A percentile compares a stretch with the other conserved stretches of the same genome.
Evolutionary conservation across 2,329 filamentous ascomycete genomes (phyloP).

Genomic region (Microcyclospora pomicola): DNA sequence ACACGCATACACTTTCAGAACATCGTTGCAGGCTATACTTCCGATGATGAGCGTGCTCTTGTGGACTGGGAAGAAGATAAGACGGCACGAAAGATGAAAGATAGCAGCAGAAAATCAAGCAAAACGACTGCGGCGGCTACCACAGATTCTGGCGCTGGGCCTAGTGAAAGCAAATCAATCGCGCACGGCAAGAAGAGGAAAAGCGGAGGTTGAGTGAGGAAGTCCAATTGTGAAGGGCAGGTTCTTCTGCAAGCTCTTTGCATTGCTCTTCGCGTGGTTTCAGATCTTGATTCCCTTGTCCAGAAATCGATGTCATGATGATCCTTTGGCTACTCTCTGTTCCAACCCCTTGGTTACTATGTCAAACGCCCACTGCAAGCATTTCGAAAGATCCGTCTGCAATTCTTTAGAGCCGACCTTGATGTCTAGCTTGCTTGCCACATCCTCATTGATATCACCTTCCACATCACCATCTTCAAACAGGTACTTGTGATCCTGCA

Average conservation of each 20-base stretch:
- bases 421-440: conserved; percentile 19
- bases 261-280: no score
- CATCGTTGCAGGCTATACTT: conserved; percentile 16
- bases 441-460: conserved; percentile 36
- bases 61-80: conserved; percentile 16
- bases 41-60: conserved; percentile 8
- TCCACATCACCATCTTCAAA: conserved; percentile 57
- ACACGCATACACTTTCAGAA: conserved; percentile 20
- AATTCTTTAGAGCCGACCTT: conserved; percentile 17
- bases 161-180: no score
- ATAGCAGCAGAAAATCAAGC: no score
- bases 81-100: conserved; percentile 4
- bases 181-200: no score
- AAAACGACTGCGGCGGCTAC: no score
- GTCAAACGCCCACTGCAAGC: conserved; percentile 26
- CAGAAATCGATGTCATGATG: no score
- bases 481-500: conserved; percentile 64
- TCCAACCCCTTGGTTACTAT: conserved; percentile 13
- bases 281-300: no score
- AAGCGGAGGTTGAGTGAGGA: no score
- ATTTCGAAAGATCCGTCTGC: conserved; percentile 20
- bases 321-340: background rate
- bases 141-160: no score
- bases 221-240: no score
- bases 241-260: no score